These are phyloP conservation scores for Pythium aquatile DNA, from an alignment of 352 stramenopile genomes.

Conservation along the genomic window DNA sequence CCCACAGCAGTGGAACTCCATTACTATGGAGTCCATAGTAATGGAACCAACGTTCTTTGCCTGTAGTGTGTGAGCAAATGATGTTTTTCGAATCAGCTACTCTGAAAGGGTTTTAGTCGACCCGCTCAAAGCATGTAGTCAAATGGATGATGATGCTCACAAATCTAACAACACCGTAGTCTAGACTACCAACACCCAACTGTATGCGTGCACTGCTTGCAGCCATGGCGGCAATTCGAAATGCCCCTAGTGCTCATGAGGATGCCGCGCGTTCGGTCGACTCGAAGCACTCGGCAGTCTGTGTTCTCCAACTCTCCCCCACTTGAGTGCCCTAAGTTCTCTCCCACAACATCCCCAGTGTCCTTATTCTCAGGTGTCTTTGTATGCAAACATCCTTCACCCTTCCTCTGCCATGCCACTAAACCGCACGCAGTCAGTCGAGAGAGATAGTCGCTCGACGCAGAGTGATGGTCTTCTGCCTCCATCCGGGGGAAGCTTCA, in stretches of 20 bases:
- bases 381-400: too few relatives aligned
- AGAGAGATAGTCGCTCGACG: conserved; percentile 6
- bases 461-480: conserved; percentile 23
- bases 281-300: too few relatives aligned
- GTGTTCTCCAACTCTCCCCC: too few relatives aligned
- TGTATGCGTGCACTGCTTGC: neutral
- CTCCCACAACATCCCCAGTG: neutral
- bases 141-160: conserved; percentile 77
- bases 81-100: conserved; percentile 88
- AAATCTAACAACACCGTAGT: neutral
- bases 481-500: neutral
- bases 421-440: neutral
- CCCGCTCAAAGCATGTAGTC: conserved; percentile 76
- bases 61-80: conserved; percentile 48
- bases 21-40: too few relatives aligned
- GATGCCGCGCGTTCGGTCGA: too few relatives aligned
- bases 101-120: conserved; percentile 90
- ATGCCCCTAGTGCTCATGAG: too few relatives aligned
- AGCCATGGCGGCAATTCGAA: too few relatives aligned
- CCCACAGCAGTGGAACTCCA: too few relatives aligned
- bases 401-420: neutral
- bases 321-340: neutral
- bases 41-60: too few relatives aligned
- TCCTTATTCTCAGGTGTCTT: neutral
- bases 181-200: neutral